Base-by-base conservation (phyloP, 2,329 filamentous ascomycete species). In the Penicillium sp. region DNA sequence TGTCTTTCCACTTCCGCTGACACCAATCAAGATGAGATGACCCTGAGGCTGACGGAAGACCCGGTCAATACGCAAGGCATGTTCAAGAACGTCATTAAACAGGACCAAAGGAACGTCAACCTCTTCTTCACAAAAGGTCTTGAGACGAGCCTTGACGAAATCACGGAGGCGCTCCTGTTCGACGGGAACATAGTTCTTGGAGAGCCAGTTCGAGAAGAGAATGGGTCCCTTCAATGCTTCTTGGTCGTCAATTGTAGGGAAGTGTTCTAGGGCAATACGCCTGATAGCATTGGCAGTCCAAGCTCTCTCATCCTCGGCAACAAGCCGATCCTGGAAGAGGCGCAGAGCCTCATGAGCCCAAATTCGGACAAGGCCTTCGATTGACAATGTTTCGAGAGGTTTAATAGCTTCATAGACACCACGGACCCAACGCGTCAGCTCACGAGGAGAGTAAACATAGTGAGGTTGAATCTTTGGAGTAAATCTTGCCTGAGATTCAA, bases 31-130 rank as follows among this genome's bases (percentile, higher is more conserved):
- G 65, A 99, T 99, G 61, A 99, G 83, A 83, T 99, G 95, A 55
- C 95, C 95, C 74, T 99, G 95, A 1, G 96, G 95, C 72, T 99
- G 95, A 69, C 96, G 86, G 84, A 99, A 99, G 46, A 99, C 95
- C 76, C 95, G 90, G 77, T 99, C 95, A 69, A 99, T 99, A 58
- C 96, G 93, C 55, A 99, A 82, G 29, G 98, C 96, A 75, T 99
- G 96, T 71, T 99, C 96, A 60, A 99, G 81, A 10, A 99, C 95
- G 75, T 99, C 95, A 72, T 99, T 98, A 82, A 99, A 99, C n/a
- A 99, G 81, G 62, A 99, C 96, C 50, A 99, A 85, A 35, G 96
- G 95, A 51, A 99, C 96, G 75, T 99, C 95, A 14, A 99, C 93
- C 73, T 99, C 96, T 81, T 99, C 95, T 72, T 99, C 96, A 71